Percentiles rank a stretch among this genome's conserved stretches.
Evolutionary conservation across 2,329 filamentous ascomycete genomes (phyloP).

Genomic region (Hypoxylon sp.): DNA sequence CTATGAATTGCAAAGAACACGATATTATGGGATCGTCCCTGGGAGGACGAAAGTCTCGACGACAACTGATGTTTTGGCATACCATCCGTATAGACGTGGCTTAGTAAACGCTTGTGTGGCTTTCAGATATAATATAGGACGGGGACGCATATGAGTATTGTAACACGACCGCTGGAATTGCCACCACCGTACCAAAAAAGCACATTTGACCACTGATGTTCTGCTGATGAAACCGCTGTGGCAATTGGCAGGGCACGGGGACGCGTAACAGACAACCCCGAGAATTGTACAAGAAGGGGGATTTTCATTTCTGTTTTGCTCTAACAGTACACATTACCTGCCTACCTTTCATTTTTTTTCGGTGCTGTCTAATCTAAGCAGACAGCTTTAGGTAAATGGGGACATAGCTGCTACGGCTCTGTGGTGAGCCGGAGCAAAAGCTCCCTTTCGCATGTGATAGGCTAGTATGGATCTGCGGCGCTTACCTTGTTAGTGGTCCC

Average conservation of each 20-base stretch:
- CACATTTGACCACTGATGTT: slow-evolving; percentile 41
- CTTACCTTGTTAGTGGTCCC: slow-evolving; percentile 45
- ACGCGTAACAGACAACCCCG: slow-evolving; percentile 44
- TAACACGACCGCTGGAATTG: slow-evolving; percentile 40
- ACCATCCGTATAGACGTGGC: slow-evolving; percentile 50
- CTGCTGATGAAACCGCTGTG: slow-evolving; percentile 46
- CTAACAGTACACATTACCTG: slow-evolving; percentile 24
- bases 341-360: slow-evolving; percentile 43
- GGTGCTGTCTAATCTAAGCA: slow-evolving; percentile 45
- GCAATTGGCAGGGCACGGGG: slow-evolving; percentile 42
- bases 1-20: slow-evolving; percentile 41
- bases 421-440: slow-evolving; percentile 50
- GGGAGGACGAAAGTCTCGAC: slow-evolving; percentile 46
- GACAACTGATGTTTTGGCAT: slow-evolving; percentile 46
- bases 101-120: slow-evolving; percentile 45
- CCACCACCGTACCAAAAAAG: slow-evolving; percentile 41
- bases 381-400: slow-evolving; percentile 32
- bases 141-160: slow-evolving; percentile 40
- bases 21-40: slow-evolving; percentile 45
- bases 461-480: slow-evolving; percentile 41
- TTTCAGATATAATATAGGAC: slow-evolving; percentile 44
- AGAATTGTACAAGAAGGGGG: slow-evolving; percentile 33
- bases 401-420: slow-evolving; percentile 27
- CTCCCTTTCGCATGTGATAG: slow-evolving; percentile 50
- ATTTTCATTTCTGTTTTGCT: slow-evolving; percentile 40